Conservation (phyloP, 1,284 basidiomycete genomes). For the Cryptococcus deneoformans region DNA sequence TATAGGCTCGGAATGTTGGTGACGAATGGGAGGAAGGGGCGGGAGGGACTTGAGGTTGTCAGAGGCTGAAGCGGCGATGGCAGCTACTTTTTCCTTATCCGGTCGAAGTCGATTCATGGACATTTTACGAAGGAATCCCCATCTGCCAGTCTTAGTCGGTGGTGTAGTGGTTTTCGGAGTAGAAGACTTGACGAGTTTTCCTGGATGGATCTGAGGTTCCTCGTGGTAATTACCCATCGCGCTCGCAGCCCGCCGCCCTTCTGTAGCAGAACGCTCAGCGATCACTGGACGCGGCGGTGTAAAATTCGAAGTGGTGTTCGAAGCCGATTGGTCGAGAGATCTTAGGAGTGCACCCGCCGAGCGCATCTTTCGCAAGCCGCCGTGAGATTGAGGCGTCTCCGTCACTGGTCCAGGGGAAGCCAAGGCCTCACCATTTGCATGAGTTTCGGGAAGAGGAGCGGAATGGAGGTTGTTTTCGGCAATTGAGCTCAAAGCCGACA, state of each 20-base stretch:
- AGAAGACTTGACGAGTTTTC: not conserved
- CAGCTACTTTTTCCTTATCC: conserved; percentile 22
- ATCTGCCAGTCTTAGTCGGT: conserved; percentile 60
- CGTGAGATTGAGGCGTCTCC: conserved; percentile 5
- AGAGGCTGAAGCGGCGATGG: conserved; percentile 31
- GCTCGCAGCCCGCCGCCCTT: conserved; percentile 33
- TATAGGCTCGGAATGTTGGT: conserved; percentile 36
- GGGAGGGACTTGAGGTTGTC: conserved; percentile 33
- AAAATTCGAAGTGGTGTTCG: not conserved
- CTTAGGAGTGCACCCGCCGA: conserved; percentile 70
- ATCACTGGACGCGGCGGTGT: conserved; percentile 43
- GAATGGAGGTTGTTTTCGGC: conserved; percentile 29
- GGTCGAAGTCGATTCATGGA: conserved; percentile 72
- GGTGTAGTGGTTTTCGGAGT: conserved; percentile 9
- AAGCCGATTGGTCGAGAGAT: conserved; percentile 3
- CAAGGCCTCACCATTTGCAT: not conserved
- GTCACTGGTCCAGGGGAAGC: not conserved
- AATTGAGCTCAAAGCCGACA: conserved; percentile 16
- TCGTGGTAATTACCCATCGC: conserved; percentile 40
- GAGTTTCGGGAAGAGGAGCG: conserved; percentile 12
- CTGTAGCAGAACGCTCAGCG: conserved; percentile 62
- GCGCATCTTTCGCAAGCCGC: conserved; percentile 59
- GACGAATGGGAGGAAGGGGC: conserved; percentile 20
- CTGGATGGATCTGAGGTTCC: conserved; percentile 1
- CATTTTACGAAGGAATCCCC: conserved; percentile 94